A percentile compares a stretch with the other conserved stretches of the same genome.
Evolutionary conservation across 2,329 filamentous ascomycete species (phyloP).

Genomic region (Colletotrichum incanum): DNA sequence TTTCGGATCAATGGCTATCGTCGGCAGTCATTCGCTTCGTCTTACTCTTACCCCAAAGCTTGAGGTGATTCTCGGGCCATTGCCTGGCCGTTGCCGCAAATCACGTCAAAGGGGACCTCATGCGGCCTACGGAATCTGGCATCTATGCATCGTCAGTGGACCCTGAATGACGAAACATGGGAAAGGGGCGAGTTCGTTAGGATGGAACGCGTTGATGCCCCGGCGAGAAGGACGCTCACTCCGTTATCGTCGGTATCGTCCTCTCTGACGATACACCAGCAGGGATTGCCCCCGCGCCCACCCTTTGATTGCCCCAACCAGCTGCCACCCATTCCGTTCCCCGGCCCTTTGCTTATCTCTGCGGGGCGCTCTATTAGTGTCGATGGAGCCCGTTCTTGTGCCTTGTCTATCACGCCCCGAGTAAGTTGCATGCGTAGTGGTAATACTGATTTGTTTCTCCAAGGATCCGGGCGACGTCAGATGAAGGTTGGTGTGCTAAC

Average conservation of each 20-base stretch:
- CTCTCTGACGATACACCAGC: slow-evolving; percentile 30
- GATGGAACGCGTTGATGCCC: background rate
- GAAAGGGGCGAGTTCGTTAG: slow-evolving; percentile 9
- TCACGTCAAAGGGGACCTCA: background rate
- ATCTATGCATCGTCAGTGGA: slow-evolving; percentile 20
- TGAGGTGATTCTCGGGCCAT: slow-evolving; percentile 31
- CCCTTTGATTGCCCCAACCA: slow-evolving; percentile 34
- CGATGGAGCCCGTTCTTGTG: slow-evolving; percentile 3
- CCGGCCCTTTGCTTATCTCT: slow-evolving; percentile 39
- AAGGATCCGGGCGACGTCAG: slow-evolving; percentile 40
- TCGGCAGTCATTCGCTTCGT: slow-evolving; percentile 17
- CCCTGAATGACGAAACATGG: slow-evolving; percentile 8
- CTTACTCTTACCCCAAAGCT: slow-evolving; percentile 35
- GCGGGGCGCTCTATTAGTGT: slow-evolving; percentile 20
- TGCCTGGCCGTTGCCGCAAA: background rate
- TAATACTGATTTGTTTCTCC: slow-evolving; percentile 3
- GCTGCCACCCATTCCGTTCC: slow-evolving; percentile 24
- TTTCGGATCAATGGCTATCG: slow-evolving; percentile 34
- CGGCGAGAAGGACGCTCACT: background rate
- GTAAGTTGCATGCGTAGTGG: slow-evolving; percentile 35
- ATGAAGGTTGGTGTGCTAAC: slow-evolving; percentile 36
- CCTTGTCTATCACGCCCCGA: slow-evolving; percentile 40
- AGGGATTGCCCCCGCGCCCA: slow-evolving; percentile 33
- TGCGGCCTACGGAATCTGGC: slow-evolving; percentile 2
- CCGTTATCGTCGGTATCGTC: slow-evolving; percentile 40